Percentiles rank a stretch among this genome's conserved stretches.
These are phyloP conservation scores for Scheffersomyces segobiensis DNA, from an alignment of 1,139 yeast species.

Conservation along the genomic window DNA sequence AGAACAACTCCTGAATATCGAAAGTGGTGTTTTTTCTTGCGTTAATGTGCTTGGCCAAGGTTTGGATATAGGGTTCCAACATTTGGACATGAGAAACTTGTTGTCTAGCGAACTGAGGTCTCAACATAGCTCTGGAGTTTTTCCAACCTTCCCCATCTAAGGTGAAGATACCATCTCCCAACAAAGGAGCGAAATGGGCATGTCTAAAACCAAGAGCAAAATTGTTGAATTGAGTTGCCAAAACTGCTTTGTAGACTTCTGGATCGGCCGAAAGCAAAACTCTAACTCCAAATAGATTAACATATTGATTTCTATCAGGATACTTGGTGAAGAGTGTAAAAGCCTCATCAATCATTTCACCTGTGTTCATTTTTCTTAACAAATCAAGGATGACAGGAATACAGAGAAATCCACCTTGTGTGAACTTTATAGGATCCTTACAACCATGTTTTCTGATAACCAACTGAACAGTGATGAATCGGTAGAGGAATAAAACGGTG, in stretches of 20 bases:
- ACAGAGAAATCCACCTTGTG: slow-evolving; percentile 8
- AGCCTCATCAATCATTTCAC: slow-evolving; percentile 12
- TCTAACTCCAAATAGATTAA: slow-evolving; percentile 13
- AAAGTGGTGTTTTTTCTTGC: slow-evolving; percentile 21
- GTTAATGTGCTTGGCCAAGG: slow-evolving; percentile 33
- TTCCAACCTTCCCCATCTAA: slow-evolving; percentile 59
- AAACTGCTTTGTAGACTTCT: slow-evolving; percentile 37
- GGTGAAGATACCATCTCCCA: slow-evolving; percentile 62
- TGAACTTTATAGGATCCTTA: slow-evolving; percentile 12
- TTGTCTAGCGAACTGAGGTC: slow-evolving; percentile 60
- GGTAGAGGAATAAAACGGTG: slow-evolving; percentile 9
- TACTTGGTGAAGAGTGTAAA: slow-evolving; percentile 4
- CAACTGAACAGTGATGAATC: slow-evolving; percentile 8
- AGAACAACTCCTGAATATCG: slow-evolving; percentile 41
- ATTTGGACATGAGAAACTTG: slow-evolving; percentile 51
- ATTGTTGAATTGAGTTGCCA: slow-evolving; percentile 50
- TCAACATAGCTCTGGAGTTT: slow-evolving; percentile 56
- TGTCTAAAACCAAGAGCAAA: slow-evolving; percentile 54
- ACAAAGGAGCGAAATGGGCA: slow-evolving; percentile 39
- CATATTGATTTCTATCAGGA: slow-evolving; percentile 12
- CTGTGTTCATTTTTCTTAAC: slow-evolving; percentile 9
- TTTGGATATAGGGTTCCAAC: slow-evolving; percentile 49
- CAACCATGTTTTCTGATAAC: slow-evolving; percentile 22
- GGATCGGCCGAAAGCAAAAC: slow-evolving; percentile 20
- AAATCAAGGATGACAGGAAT: slow-evolving; percentile 6